Conservation (phyloP, 352 stramenopile species). For the Globisporangium polare region DNA sequence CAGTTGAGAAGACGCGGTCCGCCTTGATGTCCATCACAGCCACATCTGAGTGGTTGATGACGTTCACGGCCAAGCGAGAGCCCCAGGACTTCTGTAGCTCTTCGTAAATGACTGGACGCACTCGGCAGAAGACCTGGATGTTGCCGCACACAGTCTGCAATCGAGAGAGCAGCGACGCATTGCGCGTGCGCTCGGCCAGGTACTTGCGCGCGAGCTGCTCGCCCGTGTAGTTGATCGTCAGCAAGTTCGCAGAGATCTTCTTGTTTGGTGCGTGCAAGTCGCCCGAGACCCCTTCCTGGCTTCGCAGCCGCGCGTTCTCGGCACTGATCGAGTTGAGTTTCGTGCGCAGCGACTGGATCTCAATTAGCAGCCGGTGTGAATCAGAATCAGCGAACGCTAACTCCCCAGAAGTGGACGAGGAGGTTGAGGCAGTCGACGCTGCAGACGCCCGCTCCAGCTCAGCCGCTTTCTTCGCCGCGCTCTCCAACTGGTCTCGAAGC, state of each 20-base stretch:
- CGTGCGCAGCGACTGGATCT: constrained; percentile 54
- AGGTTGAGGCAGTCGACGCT: constrained; percentile 30
- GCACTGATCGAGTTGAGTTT: constrained; percentile 48
- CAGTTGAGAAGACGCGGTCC: constrained; percentile 41
- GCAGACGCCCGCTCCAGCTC: constrained; percentile 40
- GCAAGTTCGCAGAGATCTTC: constrained; percentile 56
- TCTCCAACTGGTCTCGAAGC: constrained; percentile 49
- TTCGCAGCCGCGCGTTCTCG: constrained; percentile 54
- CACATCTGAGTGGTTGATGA: constrained; percentile 82
- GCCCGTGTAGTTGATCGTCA: constrained; percentile 59
- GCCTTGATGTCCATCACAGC: constrained; percentile 71
- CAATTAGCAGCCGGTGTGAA: constrained; percentile 25
- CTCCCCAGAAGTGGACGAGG: constrained; percentile 18
- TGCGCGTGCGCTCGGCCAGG: constrained; percentile 76
- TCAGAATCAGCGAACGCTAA: constrained; percentile 16
- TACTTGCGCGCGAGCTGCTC: constrained; percentile 86
- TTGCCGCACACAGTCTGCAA: constrained; percentile 90
- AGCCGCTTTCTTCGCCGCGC: constrained; percentile 36
- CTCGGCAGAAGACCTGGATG: constrained; percentile 93
- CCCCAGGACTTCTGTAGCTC: constrained; percentile 60
- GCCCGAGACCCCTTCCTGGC: constrained; percentile 35
- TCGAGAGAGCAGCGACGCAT: constrained; percentile 71
- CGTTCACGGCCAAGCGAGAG: constrained; percentile 61
- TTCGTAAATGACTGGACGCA: constrained; percentile 81
- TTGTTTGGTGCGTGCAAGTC: constrained; percentile 31